Base-by-base conservation (phyloP, 768 basidiomycete species). In the Suillus sp. region DNA sequence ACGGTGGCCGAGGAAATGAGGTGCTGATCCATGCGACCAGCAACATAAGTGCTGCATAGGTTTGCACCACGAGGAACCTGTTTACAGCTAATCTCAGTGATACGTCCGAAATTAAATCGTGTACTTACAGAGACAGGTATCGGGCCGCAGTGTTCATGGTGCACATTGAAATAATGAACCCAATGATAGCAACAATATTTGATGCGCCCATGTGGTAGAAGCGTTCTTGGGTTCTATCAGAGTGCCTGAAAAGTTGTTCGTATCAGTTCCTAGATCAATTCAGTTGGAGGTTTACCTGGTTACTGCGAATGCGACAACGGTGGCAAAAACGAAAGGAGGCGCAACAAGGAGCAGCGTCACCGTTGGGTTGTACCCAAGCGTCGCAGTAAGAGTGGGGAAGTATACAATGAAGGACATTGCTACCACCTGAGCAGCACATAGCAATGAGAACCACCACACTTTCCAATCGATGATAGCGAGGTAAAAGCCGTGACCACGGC, bases 211-310 rank as follows among this genome's bases (percentile, higher is more conserved):
- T 88, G 74, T 94, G 91, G 70, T 79, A 86, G 78, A 84, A 92
- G 43, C 92, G 86, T 67, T 95, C 92, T 42, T 82, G 82, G 13
- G 76, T 78, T 67, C 73, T 77, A 74, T 95, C 93, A 1, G 92
- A 91, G 75, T 87, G 89, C 65, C 87, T 86, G 65, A 47, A 56
- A 11, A 3, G 7, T 8, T 34, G 6, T 34, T 34, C 32, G n/a
- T n/a, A 34, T 34, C 32, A 34, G 32, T 34, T 34, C 8, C 32
- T 34, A 34, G 6, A 34, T 34, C 7, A n/a, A n/a, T n/a, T n/a
- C n/a, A n/a, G 32, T 34, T 34, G 6, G 32, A 34, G 6, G 8
- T 34, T 34, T 34, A 34, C 32, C 32, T 34, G 32, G 32, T 8
- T 8, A 5, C 6, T 8, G 8, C 32, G 4, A 34, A 34, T 8